These are phyloP conservation scores for Chaetomiaceae sp. DNA, from an alignment of 2,329 filamentous ascomycete genomes.

Conservation along the genomic window DNA sequence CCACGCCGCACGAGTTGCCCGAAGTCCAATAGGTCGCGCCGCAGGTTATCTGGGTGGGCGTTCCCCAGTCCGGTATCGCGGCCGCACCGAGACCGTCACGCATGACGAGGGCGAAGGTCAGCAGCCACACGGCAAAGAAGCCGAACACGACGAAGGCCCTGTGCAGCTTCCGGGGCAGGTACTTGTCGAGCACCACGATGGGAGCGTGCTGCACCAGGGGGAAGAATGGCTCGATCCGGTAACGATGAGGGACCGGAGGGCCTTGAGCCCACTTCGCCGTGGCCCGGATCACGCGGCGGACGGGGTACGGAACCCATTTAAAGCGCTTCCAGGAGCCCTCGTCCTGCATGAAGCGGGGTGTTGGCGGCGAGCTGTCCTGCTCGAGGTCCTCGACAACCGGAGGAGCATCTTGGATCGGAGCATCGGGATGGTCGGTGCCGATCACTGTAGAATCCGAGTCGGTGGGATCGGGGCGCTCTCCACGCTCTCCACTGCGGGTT, in stretches of 20 bases:
- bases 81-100: constrained; percentile 54
- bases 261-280: constrained; percentile 50
- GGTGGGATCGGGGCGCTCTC: constrained; percentile 13
- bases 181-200: constrained; percentile 56
- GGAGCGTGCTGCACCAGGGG: constrained; percentile 64
- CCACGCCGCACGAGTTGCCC: constrained; percentile 67
- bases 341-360: constrained; percentile 58
- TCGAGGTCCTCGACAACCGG: constrained; percentile 45
- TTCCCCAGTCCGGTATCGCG: constrained; percentile 64
- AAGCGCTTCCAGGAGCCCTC: constrained; percentile 46
- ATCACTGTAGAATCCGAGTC: constrained; percentile 14
- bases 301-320: constrained; percentile 56
- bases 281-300: constrained; percentile 42
- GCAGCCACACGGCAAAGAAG: constrained; percentile 63
- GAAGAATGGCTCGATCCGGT: constrained; percentile 56
- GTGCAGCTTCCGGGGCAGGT: constrained; percentile 55
- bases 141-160: constrained; percentile 53
- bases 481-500: constrained; percentile 12
- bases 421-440: constrained; percentile 37
- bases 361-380: constrained; percentile 40
- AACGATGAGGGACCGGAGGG: constrained; percentile 47
- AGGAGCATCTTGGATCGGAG: constrained; percentile 32
- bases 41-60: constrained; percentile 61
- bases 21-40: constrained; percentile 64
- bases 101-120: constrained; percentile 65